Evolutionary conservation across 73 alveolate species (phyloP).

Genomic region (Tetrahymena borealis): DNA sequence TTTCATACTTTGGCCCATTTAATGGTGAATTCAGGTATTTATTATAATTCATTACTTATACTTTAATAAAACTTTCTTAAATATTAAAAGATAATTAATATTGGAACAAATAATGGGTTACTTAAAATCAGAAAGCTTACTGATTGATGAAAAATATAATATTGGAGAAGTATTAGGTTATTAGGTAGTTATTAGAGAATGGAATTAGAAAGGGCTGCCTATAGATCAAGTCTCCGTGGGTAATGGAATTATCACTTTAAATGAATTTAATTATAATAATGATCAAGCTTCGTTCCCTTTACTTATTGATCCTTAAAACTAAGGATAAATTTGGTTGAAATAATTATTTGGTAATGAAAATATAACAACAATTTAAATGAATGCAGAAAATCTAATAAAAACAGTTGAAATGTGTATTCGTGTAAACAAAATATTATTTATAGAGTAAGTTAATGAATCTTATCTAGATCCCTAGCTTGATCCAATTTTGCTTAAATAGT

Average conservation of each 20-base stretch:
- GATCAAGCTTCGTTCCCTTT: slow-evolving; percentile 77
- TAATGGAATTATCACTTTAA: slow-evolving; percentile 87
- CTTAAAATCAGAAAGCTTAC: slow-evolving; percentile 60
- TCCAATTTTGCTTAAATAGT: slow-evolving; percentile 62
- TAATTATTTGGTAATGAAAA: slow-evolving; percentile 54
- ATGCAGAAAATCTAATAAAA: slow-evolving; percentile 60
- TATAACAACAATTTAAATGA: slow-evolving; percentile 52
- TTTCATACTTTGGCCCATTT: slow-evolving; percentile 91
- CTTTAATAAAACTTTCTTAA: background rate
- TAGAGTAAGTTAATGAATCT: slow-evolving; percentile 83
- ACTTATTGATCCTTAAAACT: slow-evolving; percentile 90
- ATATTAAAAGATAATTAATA: slow-evolving; percentile 58
- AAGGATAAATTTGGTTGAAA: slow-evolving; percentile 88
- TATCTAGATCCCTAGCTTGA: slow-evolving; percentile 77
- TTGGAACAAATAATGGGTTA: slow-evolving; percentile 60
- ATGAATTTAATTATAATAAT: slow-evolving; percentile 41
- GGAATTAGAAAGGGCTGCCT: slow-evolving; percentile 95
- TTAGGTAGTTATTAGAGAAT: slow-evolving; percentile 85
- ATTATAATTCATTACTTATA: background rate
- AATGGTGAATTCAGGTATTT: slow-evolving; percentile 78
- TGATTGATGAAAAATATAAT: slow-evolving; percentile 58
- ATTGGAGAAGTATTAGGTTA: slow-evolving; percentile 77
- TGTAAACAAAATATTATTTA: slow-evolving; percentile 56
- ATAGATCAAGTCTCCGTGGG: slow-evolving; percentile 90
- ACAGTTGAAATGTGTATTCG: slow-evolving; percentile 57